Evolutionary conservation across 331 rosid genomes (phyloP), one percentile per base, ranked within the genome.

Genomic region (Saraca asoca): DNA sequence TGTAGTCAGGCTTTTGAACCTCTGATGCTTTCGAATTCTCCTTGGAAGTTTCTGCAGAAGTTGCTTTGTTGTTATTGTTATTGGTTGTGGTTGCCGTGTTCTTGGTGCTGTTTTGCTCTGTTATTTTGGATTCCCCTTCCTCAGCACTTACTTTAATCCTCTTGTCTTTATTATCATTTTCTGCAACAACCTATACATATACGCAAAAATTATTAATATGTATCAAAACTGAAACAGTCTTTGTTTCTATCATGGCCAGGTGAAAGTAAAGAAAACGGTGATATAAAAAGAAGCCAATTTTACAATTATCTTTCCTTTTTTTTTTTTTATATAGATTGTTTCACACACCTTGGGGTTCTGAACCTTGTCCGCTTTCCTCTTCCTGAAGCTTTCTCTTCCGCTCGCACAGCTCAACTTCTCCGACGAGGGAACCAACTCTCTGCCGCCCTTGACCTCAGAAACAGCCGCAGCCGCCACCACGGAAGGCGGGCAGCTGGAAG

Each of bases 11-110:
- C 80, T 88, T 91, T 41, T 88, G 90, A 82, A 74, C 83, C 74
- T 91, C 96, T 0, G 88, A 88, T 1, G 78, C 88, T 79, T 91
- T 91, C 2, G 97, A 88, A 65, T 88, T 90, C n/a, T 81, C 96
- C 64, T 83, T 89, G 29, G 97, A 86, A 46, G 75, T 24, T 24
- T 24, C 31, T 24, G 31, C 31, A 24, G 31, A 24, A 24, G 31
- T 24, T 24, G 31, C 31, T 82, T 17, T 83, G 88, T 17, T 75
- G 53, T 70, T 74, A 69, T 64, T 79, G 24, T 45, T 66, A n/a
- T 62, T 56, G 7, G 57, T 61, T 55, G 56, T 51, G 0, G 19
- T 38, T 41, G 73, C 65, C 19, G 44, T 24, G 74, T 64, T 79
- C 61, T 79, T 83, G 38, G 69, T 35, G 79, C 75, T 50, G 18